Evolutionary conservation across 495 filamentous ascomycete species (phyloP).

Genomic region (Usnea hakonensis): DNA sequence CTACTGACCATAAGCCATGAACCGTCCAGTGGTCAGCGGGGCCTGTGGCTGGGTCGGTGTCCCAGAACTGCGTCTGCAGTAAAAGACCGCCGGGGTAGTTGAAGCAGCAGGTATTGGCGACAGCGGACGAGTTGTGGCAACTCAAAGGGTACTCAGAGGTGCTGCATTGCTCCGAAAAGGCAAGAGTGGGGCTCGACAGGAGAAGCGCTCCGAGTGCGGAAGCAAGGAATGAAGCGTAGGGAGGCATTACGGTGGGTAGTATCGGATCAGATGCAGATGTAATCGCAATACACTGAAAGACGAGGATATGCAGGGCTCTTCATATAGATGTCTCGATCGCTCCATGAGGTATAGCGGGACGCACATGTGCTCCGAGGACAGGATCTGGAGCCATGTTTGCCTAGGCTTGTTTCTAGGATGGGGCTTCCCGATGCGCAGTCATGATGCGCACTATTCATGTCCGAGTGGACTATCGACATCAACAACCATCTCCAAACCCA

Average conservation of each 20-base stretch:
- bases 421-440: not conserved
- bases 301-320: not conserved
- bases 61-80: slow-evolving; percentile 77
- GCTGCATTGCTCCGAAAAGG: slow-evolving; percentile 1
- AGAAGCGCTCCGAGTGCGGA: not conserved
- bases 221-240: not conserved
- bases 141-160: not conserved
- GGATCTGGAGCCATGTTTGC: not conserved
- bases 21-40: slow-evolving; percentile 74
- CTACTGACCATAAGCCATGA: slow-evolving; percentile 63
- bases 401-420: not conserved
- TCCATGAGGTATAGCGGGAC: not conserved
- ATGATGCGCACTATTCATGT: not conserved
- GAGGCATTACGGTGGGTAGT: not conserved
- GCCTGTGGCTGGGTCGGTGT: slow-evolving; percentile 59
- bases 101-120: slow-evolving; percentile 9
- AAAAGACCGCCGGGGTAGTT: slow-evolving; percentile 10
- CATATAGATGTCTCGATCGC: not conserved
- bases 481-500: not conserved
- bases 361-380: not conserved
- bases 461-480: not conserved
- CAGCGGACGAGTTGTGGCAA: not conserved
- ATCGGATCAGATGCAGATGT: not conserved
- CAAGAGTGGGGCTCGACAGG: not conserved
- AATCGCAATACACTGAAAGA: not conserved